Percentiles rank a stretch among this genome's conserved stretches.
Evolutionary conservation across 176 grass and related monocot genomes (phyloP).

Genomic region (Oryza australiensis): DNA sequence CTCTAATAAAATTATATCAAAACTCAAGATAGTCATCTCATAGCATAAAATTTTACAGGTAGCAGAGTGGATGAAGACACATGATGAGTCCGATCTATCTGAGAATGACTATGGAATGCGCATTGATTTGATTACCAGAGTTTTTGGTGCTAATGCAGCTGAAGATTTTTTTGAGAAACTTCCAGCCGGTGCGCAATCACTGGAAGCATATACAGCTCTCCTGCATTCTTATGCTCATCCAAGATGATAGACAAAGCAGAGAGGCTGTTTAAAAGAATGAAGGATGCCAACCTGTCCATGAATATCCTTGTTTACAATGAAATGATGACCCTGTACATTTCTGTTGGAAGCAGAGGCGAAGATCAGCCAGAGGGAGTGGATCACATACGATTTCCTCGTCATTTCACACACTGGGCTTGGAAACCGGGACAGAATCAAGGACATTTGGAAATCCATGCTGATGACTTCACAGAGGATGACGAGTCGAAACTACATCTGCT

Average conservation of each 20-base stretch:
- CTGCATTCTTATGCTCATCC: conserved; percentile 75
- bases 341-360: conserved; percentile 59
- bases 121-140: conserved; percentile 75
- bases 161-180: conserved; percentile 88
- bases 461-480: conserved; percentile 70
- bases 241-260: conserved; percentile 79
- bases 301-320: conserved; percentile 70
- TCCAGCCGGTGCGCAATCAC: conserved; percentile 56
- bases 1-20: not conserved
- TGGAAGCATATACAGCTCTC: conserved; percentile 71
- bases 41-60: conserved; percentile 53
- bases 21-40: not conserved
- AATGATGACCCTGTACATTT: conserved; percentile 87
- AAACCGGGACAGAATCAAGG: conserved; percentile 59
- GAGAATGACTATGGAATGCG: conserved; percentile 63
- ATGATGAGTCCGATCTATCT: conserved; percentile 69
- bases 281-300: conserved; percentile 42
- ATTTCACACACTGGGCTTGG: conserved; percentile 59
- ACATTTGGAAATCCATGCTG: conserved; percentile 82
- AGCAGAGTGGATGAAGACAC: conserved; percentile 81
- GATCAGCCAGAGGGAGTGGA: conserved; percentile 75
- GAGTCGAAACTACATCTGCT: conserved; percentile 60
- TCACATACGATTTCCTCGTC: conserved; percentile 75
- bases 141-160: conserved; percentile 71
- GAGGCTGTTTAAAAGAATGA: conserved; percentile 68